phyloP scores from a whole-genome alignment of 495 filamentous ascomycete species.

The Daldinia loculata region DNA sequence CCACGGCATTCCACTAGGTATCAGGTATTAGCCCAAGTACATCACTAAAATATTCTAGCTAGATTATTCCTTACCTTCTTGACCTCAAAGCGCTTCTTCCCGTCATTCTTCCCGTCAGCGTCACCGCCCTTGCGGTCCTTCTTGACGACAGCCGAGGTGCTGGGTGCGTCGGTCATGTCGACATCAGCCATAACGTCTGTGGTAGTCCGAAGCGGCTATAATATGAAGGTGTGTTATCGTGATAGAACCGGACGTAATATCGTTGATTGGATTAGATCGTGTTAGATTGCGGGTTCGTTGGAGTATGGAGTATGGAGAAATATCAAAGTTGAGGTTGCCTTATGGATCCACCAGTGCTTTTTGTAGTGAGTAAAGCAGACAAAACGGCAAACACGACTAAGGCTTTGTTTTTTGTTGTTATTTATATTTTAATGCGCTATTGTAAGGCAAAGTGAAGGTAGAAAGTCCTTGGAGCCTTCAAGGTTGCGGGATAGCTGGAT shows the following conservation, averaged over 20 bases:
- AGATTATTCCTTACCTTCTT: conserved; percentile 77
- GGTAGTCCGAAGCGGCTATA: not conserved
- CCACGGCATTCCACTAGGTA: conserved; percentile 95
- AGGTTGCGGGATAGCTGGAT: conserved; percentile 13
- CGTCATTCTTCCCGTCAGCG: conserved; percentile 67
- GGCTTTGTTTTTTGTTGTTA: not conserved
- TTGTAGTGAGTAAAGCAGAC: not conserved
- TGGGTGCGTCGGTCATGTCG: conserved; percentile 91
- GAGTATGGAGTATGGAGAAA: not conserved
- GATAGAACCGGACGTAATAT: not conserved
- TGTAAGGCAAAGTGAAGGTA: not conserved
- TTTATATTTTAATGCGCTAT: not conserved
- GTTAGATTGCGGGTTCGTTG: not conserved
- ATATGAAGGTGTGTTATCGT: not conserved
- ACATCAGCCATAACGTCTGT: conserved; percentile 82
- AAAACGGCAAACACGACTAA: not conserved
- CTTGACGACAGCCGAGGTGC: conserved; percentile 56
- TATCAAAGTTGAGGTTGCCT: not conserved
- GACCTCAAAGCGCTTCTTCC: conserved; percentile 95
- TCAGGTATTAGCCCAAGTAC: conserved; percentile 34
- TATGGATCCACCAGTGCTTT: not conserved
- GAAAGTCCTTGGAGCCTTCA: conserved; percentile 6
- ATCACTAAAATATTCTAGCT: not conserved
- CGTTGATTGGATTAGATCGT: not conserved
- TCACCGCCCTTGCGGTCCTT: conserved; percentile 63